Base-by-base conservation (phyloP, 176 grass and related monocot species). In the Oropetium thomaeum region DNA sequence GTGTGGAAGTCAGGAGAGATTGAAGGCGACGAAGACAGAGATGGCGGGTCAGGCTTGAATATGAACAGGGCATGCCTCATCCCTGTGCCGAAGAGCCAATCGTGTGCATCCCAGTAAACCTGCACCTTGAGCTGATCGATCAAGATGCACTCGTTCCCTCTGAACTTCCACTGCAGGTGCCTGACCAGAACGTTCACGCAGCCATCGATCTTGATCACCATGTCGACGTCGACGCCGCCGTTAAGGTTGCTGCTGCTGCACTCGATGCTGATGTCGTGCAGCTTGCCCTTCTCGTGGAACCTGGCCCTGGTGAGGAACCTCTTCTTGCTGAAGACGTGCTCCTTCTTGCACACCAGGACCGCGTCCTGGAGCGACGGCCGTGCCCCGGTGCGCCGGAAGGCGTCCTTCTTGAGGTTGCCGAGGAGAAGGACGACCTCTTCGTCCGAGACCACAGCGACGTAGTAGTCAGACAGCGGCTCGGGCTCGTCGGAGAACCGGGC, bases 111-210 rank as follows among this genome's bases (percentile, higher is more conserved):
- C 95, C 95, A 93, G 70, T 87, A 93, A 59, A 97, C 95, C 26
- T 92, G 83, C 63, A 97, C 88, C 62, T 67, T 91, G 58, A 79
- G 66, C 48, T 93, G 88, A 62, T 92, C 80, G 38, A 93, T 86
- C 38, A 82, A 82, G 59, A 97, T 89, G 54, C 77, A 89, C 70
- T 93, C 87, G 71, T 93, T 93, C 19, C 95, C 91, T 62, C 95
- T 93, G 78, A 97, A 97, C 77, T 97, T 97, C 95, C 95, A 97
- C 31, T 91, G 95, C 6, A 97, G 75, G 79, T 93, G 88, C 78
- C 55, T 93, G 20, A 97, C 88, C 13, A 86, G 83, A 13, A 93
- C 81, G 39, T 38, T 73, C 2, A 87, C 80, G 31, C 32, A 44
- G 5, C 86, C 86, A 25, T 97, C 90, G 42, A 97, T 87, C 77